Evolutionary conservation across 2,329 filamentous ascomycete genomes (phyloP).

Genomic region (Scorias spongiosa): DNA sequence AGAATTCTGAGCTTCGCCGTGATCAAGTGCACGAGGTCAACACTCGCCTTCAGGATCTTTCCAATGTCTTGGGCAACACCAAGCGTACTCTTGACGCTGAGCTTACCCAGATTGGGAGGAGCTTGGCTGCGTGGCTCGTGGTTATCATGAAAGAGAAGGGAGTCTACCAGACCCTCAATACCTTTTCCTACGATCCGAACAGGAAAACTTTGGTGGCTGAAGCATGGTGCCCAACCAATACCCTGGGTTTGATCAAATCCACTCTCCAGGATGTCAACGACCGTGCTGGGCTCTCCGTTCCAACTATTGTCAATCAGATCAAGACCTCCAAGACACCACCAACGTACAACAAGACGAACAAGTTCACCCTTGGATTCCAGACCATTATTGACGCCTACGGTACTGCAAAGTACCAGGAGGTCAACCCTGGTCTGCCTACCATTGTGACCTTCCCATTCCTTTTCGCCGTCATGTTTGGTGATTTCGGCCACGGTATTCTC

Average conservation of each 20-base stretch:
- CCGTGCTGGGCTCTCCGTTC: slow-evolving; percentile 85
- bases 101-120: slow-evolving; percentile 82
- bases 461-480: slow-evolving; percentile 99
- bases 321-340: slow-evolving; percentile 93
- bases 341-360: slow-evolving; percentile 95
- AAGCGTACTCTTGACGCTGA: slow-evolving; percentile 88
- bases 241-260: slow-evolving; percentile 74
- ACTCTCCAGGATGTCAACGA: slow-evolving; percentile 95
- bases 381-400: slow-evolving; percentile 98
- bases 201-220: slow-evolving; percentile 94
- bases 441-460: slow-evolving; percentile 98
- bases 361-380: slow-evolving; percentile 95
- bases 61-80: slow-evolving; percentile 86
- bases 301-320: slow-evolving; percentile 97
- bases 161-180: slow-evolving; percentile 87
- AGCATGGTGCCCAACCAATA: slow-evolving; percentile 91
- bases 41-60: slow-evolving; percentile 75
- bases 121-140: slow-evolving; percentile 91
- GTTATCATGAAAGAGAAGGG: slow-evolving; percentile 97
- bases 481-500: slow-evolving; percentile 83
- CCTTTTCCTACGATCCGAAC: slow-evolving; percentile 91
- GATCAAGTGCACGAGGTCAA: slow-evolving; percentile 98
- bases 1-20: slow-evolving; percentile 86
- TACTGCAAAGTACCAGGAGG: slow-evolving; percentile 90
- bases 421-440: slow-evolving; percentile 89